Evolutionary conservation across 371 early-diverging fungal species (phyloP).

Genomic region (Catenaria anguillulae): DNA sequence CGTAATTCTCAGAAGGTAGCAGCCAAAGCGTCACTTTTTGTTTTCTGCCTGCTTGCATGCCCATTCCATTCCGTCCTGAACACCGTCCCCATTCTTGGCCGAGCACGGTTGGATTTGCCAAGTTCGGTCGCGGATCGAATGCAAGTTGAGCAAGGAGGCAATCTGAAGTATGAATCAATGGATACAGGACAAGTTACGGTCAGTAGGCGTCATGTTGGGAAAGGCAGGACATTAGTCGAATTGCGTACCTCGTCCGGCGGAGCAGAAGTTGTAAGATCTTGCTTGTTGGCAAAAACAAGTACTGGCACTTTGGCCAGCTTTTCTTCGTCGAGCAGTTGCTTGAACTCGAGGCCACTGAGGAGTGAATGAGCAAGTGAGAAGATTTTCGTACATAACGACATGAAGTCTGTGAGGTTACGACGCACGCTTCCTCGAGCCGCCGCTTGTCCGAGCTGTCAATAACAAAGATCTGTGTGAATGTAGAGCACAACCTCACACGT

Average conservation of each 20-base stretch:
- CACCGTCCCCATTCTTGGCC: conserved; percentile 26
- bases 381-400: no score
- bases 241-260: conserved; percentile 24
- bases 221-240: no score
- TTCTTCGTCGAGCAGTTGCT: conserved; percentile 25
- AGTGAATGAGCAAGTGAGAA: no score
- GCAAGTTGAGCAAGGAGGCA: conserved; percentile 26
- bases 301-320: conserved; percentile 31
- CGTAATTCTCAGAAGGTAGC: no score
- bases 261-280: conserved; percentile 27
- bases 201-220: no score
- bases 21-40: no score
- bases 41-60: conserved; percentile 14
- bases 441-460: conserved; percentile 30
- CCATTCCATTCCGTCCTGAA: conserved; percentile 37
- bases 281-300: conserved; percentile 38
- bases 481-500: no score
- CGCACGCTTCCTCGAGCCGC: conserved; percentile 24
- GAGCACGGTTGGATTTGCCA: conserved; percentile 40
- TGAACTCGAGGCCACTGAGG: conserved; percentile 30
- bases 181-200: no score
- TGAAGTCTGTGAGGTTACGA: no score
- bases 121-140: conserved; percentile 28
- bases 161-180: no score
- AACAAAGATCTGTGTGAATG: conserved; percentile 21